Evolutionary conservation across 176 grass and related monocot species (phyloP).

Genomic region (Oryza officinalis): DNA sequence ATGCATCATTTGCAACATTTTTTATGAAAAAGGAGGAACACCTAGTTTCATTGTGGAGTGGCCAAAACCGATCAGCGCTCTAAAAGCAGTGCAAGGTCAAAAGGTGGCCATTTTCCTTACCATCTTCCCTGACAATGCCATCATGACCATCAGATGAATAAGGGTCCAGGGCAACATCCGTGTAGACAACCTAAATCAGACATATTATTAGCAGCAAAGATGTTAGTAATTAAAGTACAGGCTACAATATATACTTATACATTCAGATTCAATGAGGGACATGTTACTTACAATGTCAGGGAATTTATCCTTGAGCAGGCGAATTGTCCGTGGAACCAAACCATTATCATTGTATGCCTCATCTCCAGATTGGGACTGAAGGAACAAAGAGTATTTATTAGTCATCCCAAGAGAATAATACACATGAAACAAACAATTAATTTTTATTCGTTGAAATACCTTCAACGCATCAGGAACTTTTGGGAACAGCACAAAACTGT

Average conservation of each 20-base stretch:
- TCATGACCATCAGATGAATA: constrained; percentile 99
- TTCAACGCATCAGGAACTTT: constrained; percentile 98
- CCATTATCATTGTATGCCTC: constrained; percentile 97
- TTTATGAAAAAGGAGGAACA: neutral
- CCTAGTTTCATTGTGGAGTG: neutral
- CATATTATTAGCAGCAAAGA: constrained; percentile 11
- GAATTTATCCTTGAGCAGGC: constrained; percentile 93
- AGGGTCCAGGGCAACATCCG: constrained; percentile 94
- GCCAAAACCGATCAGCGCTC: neutral
- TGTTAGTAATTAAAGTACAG: neutral
- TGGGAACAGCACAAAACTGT: constrained; percentile 94
- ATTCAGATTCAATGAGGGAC: neutral
- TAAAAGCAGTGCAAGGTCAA: constrained; percentile 8
- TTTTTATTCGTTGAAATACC: constrained; percentile 45
- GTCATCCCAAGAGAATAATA: constrained; percentile 21
- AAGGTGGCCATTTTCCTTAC: constrained; percentile 44
- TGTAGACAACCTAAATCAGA: constrained; percentile 70
- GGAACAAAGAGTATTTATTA: constrained; percentile 1
- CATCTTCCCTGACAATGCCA: constrained; percentile 97
- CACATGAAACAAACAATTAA: neutral
- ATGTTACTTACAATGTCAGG: constrained; percentile 77
- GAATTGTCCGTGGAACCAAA: constrained; percentile 79
- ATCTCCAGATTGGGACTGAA: constrained; percentile 72
- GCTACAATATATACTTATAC: neutral
- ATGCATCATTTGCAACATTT: neutral